Conservation (phyloP, 1,139 yeast genomes). For the Geotrichum histeridarum region DNA sequence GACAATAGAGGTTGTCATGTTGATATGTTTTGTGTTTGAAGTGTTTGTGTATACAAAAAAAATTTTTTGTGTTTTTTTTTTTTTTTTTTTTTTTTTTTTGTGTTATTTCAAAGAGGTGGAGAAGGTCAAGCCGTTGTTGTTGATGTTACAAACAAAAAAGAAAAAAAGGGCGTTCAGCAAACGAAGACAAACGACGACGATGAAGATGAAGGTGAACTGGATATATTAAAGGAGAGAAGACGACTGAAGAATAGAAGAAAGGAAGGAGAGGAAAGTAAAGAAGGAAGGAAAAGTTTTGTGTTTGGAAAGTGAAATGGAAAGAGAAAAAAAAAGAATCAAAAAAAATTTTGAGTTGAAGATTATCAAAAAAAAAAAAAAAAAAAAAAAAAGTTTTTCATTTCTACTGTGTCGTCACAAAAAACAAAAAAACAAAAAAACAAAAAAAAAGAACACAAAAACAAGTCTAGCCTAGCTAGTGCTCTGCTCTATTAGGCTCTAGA, state of each 20-base stretch:
- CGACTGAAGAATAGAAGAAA: background rate
- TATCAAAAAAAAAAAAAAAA: background rate
- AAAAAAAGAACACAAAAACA: too few relatives aligned
- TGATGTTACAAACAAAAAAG: background rate
- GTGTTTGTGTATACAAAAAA: background rate
- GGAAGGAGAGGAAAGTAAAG: slow-evolving; percentile 3
- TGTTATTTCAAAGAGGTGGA: background rate
- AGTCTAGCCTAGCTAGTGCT: too few relatives aligned
- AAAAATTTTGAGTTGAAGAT: too few relatives aligned
- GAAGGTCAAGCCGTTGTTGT: background rate
- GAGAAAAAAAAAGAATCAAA: slow-evolving; percentile 1
- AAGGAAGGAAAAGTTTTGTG: too few relatives aligned
- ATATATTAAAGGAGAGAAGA: background rate
- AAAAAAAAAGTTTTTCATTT: background rate
- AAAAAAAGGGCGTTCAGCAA: background rate
- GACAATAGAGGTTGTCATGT: slow-evolving; percentile 2
- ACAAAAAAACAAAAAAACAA: too few relatives aligned
- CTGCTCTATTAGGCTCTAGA: too few relatives aligned
- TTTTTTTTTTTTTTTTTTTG: too few relatives aligned
- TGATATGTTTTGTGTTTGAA: too few relatives aligned
- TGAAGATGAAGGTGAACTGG: background rate
- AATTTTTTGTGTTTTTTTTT: slow-evolving; percentile 1
- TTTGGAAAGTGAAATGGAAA: too few relatives aligned
- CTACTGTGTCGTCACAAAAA: too few relatives aligned
- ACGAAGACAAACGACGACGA: background rate